Base-by-base conservation (phyloP, 2,329 filamentous ascomycete genomes). In the Alternaria sp. region DNA sequence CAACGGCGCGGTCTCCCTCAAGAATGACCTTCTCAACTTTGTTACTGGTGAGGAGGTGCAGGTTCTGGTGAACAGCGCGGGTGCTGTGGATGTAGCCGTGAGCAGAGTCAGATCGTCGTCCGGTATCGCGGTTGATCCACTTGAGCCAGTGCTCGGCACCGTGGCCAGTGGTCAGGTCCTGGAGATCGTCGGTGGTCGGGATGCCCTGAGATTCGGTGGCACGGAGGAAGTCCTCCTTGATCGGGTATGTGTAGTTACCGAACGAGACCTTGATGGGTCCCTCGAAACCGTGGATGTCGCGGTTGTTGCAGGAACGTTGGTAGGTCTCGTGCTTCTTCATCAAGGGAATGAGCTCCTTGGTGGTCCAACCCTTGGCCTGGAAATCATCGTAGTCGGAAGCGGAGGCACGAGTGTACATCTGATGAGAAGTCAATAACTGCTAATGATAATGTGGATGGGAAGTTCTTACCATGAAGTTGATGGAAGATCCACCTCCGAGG, bases 291-390 rank as follows among this genome's bases (percentile, higher is more conserved):
- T 95, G 92, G 21, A 92, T 78, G 10, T 92, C 89, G 65, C 86
- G 86, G 69, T 85, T 84, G 67, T 84, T 82, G 74, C 77, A 82
- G 11, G 81, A 72, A 50, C 81, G 77, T 64, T 94, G 91, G 71
- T 93, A 94, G 0, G 91, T 93, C 82, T 94, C 91, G 65, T 93
- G 89, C 83, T 94, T 94, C 82, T 83, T 90, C 91, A 93, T 93
- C 20, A 93, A 83, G 0, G 91, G 91, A 6, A 93, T 81, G 6
- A 93, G 85, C 65, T 93, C 90, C 77, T 93, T 87, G 4, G 91
- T 93, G 9, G 86, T 88, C 91, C 91, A 93, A n/a, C 91, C 91
- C 77, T 92, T 89, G 57, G 90, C 87, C 73, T 93, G 89, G 80
- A 92, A 94, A 80, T 93, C 91, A 72, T 94, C 91, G 66, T 92